phyloP scores from a whole-genome alignment of 768 basidiomycete genomes.

The Suillus paluster region DNA sequence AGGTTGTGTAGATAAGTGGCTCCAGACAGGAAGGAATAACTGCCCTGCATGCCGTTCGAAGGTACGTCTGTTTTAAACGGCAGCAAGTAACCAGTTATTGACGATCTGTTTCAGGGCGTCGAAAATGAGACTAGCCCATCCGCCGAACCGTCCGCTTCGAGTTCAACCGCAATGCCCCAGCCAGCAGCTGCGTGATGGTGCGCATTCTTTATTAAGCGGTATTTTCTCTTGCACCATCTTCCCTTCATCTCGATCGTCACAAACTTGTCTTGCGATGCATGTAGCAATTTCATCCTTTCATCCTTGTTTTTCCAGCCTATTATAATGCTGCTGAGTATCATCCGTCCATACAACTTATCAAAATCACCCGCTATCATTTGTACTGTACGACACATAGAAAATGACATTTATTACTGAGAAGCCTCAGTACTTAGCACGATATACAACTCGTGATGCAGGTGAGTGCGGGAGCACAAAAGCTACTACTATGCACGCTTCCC shows the following conservation, averaged over 20 bases:
- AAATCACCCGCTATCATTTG: not conserved
- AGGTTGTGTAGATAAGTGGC: slow-evolving; percentile 87
- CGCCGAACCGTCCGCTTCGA: slow-evolving; percentile 8
- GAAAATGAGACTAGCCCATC: slow-evolving; percentile 19
- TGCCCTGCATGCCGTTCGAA: slow-evolving; percentile 90
- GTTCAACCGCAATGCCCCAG: slow-evolving; percentile 11
- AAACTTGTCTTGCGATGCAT: slow-evolving; percentile 19
- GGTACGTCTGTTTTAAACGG: slow-evolving; percentile 49
- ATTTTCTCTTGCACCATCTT: slow-evolving; percentile 3
- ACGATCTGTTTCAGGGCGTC: slow-evolving; percentile 26
- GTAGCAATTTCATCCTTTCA: slow-evolving; percentile 11
- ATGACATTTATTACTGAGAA: not conserved
- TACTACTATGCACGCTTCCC: slow-evolving; percentile 25
- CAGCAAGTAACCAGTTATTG: not conserved
- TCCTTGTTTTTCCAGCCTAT: slow-evolving; percentile 14
- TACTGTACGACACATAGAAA: slow-evolving; percentile 5
- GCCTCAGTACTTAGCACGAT: not conserved
- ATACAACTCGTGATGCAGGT: not conserved
- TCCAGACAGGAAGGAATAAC: slow-evolving; percentile 83
- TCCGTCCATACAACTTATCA: not conserved
- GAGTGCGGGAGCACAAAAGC: not conserved
- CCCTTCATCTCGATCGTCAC: not conserved
- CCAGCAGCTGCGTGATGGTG: slow-evolving; percentile 14
- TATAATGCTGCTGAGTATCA: not conserved
- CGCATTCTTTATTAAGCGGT: slow-evolving; percentile 5